Evolutionary conservation across 208 protist genomes (phyloP), one percentile per base, ranked within the genome.

Genomic region (Porcisia deanei): DNA sequence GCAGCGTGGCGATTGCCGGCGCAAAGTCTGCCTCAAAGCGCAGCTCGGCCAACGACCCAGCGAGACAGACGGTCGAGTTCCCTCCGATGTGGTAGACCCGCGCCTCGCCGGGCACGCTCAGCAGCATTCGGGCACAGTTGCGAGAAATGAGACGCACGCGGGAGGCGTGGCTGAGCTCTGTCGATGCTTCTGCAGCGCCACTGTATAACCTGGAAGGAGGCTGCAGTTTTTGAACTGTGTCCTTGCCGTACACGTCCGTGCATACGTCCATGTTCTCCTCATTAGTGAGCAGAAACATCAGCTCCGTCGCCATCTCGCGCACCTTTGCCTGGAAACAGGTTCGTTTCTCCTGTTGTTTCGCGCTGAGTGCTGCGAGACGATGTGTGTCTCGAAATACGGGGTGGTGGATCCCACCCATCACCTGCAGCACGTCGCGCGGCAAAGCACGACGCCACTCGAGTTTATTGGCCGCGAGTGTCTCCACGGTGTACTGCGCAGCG

Each of bases 1-100:
- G 74, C 37, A 93, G 71, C 10, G 86, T 89, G 2, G 89, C 89
- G 18, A 93, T 78, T 49, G 89, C 89, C 1, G 89, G 86, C 1
- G 89, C 89, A 69, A 93, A 91, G 14, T 88, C 89, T 8, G 59
- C 73, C 75, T 93, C 89, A 65, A 93, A 93, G 47, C 89, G 84
- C 58, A 91, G 78, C 67, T 87, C 71, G 59, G 75, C 85, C n/a
- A 85, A 57, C 12, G 81, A 73, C 22, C 58, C 76, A 6, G 71
- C 80, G 10, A 91, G 83, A 63, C 86, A 93, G 54, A 93, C 86
- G 52, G 78, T 59, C 1, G 83, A 89, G 71, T 91, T 93, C 3
- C 57, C 53, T 1, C 86, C 86, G 49, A 75, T 85, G 81, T 93
- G 89, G 71, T 88, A 89, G 73, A 91, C 75, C 8, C 79, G 82